Conservation (phyloP, 768 basidiomycete species). For the Naganishia onofrii region DNA sequence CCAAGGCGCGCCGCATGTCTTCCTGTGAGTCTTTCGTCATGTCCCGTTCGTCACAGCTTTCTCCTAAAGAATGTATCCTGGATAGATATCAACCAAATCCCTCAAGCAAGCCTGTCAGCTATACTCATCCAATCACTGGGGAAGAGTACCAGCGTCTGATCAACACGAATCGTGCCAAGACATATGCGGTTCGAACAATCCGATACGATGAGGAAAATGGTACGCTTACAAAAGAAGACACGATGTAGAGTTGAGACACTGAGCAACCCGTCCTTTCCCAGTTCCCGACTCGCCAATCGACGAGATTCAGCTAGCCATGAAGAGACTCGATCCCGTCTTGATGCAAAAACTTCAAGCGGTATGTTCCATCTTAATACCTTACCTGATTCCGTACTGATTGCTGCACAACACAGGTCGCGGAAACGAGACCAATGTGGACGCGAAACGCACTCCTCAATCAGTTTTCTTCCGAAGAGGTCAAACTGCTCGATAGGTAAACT, state of each 20-base stretch:
- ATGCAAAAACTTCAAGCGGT: conserved; percentile 42
- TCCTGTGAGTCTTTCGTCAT: conserved; percentile 47
- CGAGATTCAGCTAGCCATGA: conserved; percentile 65
- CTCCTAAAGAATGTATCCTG: neutral
- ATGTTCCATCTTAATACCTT: neutral
- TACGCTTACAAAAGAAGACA: neutral
- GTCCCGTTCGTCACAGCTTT: neutral
- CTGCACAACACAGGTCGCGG: conserved; percentile 61
- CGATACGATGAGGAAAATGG: conserved; percentile 58
- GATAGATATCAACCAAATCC: conserved; percentile 73
- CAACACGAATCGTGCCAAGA: conserved; percentile 56
- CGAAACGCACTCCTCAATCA: conserved; percentile 81
- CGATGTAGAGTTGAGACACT: too few species aligned
- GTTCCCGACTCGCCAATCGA: conserved; percentile 51
- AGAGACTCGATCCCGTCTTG: conserved; percentile 61
- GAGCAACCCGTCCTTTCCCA: neutral
- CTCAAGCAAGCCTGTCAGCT: conserved; percentile 67
- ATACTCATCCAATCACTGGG: conserved; percentile 71
- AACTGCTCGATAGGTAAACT: conserved; percentile 72
- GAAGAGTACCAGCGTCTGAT: conserved; percentile 79
- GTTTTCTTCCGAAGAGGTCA: conserved; percentile 64
- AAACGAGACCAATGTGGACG: conserved; percentile 81
- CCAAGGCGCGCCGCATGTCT: conserved; percentile 72
- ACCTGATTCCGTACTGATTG: neutral
- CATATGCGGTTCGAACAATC: conserved; percentile 53